phyloP scores from a whole-genome alignment of 176 grass and related monocot genomes.

The Oryza glaberrima region DNA sequence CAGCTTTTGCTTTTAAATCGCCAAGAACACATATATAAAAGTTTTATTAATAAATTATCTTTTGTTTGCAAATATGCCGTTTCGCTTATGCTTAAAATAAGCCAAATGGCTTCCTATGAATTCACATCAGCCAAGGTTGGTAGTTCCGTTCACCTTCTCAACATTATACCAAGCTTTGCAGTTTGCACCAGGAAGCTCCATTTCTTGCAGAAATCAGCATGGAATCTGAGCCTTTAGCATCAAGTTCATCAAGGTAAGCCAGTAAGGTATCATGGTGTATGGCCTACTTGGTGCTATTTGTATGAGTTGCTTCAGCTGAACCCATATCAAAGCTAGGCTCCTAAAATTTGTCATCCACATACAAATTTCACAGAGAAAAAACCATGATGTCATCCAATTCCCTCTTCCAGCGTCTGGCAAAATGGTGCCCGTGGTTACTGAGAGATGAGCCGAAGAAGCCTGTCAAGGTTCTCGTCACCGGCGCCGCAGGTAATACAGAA shows the following conservation, averaged over 20 bases:
- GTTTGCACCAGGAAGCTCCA: conserved; percentile 16
- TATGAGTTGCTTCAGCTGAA: neutral
- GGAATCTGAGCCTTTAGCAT: conserved; percentile 33
- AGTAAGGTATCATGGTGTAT: conserved; percentile 36
- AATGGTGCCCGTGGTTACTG: conserved; percentile 41
- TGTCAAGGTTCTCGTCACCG: conserved; percentile 68
- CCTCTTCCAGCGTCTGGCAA: conserved; percentile 45
- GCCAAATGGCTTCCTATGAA: neutral
- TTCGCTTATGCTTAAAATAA: no score
- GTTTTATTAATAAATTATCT: no score
- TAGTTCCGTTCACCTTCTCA: neutral
- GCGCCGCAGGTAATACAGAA: conserved; percentile 61
- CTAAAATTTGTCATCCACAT: neutral
- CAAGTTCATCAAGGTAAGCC: conserved; percentile 5
- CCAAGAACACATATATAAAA: no score
- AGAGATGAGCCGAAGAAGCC: conserved; percentile 50
- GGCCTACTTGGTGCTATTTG: conserved; percentile 30
- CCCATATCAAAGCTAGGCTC: neutral
- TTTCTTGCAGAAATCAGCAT: conserved; percentile 32
- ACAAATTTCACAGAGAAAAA: neutral
- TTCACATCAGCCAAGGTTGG: neutral
- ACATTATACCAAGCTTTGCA: conserved; percentile 20
- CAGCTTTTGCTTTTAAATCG: no score
- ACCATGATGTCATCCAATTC: conserved; percentile 31
- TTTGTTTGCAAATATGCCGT: no score